These are phyloP conservation scores for Diplodia mutila DNA, from an alignment of 2,329 filamentous ascomycete species.

Conservation along the genomic window DNA sequence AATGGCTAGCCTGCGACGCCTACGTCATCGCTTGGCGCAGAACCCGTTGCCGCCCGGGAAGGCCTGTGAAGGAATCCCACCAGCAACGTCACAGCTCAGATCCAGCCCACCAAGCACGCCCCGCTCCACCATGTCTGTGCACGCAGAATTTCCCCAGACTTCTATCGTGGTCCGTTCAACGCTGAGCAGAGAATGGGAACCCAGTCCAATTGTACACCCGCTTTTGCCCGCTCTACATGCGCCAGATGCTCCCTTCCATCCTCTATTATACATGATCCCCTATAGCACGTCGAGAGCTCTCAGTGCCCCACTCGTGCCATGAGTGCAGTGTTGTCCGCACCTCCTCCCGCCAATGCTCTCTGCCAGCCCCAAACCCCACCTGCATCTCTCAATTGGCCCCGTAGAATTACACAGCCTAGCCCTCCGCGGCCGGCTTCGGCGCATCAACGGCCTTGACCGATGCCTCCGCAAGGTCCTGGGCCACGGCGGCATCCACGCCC, in stretches of 20 bases:
- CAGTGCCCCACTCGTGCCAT: neutral
- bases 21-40: constrained; percentile 22
- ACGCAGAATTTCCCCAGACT: neutral
- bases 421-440: constrained; percentile 37
- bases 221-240: constrained; percentile 18
- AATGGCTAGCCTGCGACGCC: neutral
- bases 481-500: constrained; percentile 18
- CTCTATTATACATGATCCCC: neutral
- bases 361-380: constrained; percentile 36
- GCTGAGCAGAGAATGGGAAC: constrained; percentile 6
- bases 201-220: constrained; percentile 13
- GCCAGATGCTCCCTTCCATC: neutral
- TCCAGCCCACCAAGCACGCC: neutral
- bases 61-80: neutral
- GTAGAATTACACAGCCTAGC: neutral
- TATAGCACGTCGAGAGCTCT: neutral
- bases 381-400: neutral
- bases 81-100: neutral
- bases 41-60: neutral
- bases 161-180: neutral
- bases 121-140: constrained; percentile 6
- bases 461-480: constrained; percentile 3
- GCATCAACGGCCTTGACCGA: constrained; percentile 27
- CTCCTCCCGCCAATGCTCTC: constrained; percentile 29
- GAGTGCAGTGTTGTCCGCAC: neutral